Evolutionary conservation across 768 basidiomycete genomes (phyloP).

Genomic region (Boletus sensibilis): DNA sequence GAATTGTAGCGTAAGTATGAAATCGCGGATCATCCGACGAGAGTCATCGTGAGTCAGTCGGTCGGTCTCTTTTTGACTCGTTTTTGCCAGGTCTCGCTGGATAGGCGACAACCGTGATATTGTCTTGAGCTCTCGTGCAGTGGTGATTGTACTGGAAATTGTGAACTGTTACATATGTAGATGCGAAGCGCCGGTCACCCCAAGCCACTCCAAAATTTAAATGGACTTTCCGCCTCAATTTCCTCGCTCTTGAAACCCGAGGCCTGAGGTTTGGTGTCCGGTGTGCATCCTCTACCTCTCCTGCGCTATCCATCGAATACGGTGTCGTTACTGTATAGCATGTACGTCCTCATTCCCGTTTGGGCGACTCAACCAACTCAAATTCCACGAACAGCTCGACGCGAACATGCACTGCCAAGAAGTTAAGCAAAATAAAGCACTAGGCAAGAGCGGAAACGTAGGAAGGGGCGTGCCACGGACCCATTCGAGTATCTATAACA

Average conservation of each 20-base stretch:
- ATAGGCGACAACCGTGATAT: neutral
- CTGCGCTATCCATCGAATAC: neutral
- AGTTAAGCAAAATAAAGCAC: neutral
- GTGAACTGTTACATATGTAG: neutral
- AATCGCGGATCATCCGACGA: neutral
- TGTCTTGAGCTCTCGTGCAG: no score
- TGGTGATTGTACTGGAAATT: neutral
- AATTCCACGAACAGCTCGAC: neutral
- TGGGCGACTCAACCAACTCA: neutral
- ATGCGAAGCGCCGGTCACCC: neutral
- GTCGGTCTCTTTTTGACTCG: neutral
- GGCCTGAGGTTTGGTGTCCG: neutral
- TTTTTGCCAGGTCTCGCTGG: neutral
- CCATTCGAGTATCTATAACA: no score
- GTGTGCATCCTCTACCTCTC: neutral
- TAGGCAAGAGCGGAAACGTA: neutral
- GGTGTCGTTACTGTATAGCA: neutral
- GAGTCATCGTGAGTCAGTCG: no score
- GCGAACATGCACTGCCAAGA: neutral
- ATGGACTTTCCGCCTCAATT: no score
- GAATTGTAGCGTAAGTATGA: neutral
- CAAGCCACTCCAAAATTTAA: no score
- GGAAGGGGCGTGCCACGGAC: neutral
- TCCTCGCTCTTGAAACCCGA: no score
- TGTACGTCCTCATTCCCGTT: neutral